phyloP scores from a whole-genome alignment of 768 basidiomycete species.

The Pleurotus eryngii region DNA sequence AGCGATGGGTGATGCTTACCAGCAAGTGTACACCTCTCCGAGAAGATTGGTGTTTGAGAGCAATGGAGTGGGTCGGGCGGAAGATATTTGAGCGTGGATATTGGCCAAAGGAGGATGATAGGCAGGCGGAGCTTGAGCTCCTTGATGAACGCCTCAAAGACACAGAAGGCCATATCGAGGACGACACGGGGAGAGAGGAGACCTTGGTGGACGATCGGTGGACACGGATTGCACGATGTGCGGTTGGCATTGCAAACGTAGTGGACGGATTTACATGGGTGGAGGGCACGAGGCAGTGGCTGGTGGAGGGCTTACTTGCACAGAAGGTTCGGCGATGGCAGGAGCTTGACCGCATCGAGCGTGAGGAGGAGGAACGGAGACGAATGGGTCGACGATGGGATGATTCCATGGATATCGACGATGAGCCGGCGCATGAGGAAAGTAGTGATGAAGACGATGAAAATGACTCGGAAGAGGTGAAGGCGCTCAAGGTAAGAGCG shows the following conservation, averaged over 20 bases:
- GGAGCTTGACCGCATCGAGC: slow-evolving; percentile 64
- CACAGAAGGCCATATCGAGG: slow-evolving; percentile 81
- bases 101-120: slow-evolving; percentile 81
- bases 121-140: slow-evolving; percentile 73
- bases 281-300: slow-evolving; percentile 58
- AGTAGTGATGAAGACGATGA: slow-evolving; percentile 56
- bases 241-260: slow-evolving; percentile 58
- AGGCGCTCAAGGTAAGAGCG: slow-evolving; percentile 68
- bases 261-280: slow-evolving; percentile 78
- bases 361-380: slow-evolving; percentile 65
- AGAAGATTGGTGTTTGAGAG: slow-evolving; percentile 95
- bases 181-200: slow-evolving; percentile 58
- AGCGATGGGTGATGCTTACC: slow-evolving; percentile 67
- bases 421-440: slow-evolving; percentile 50
- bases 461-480: slow-evolving; percentile 69
- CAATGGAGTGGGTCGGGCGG: slow-evolving; percentile 94
- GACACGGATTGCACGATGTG: slow-evolving; percentile 71
- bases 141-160: slow-evolving; percentile 60
- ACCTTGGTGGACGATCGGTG: slow-evolving; percentile 44
- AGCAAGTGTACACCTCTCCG: slow-evolving; percentile 68
- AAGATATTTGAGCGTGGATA: slow-evolving; percentile 91
- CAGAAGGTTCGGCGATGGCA: slow-evolving; percentile 70
- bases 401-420: slow-evolving; percentile 73
- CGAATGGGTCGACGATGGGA: slow-evolving; percentile 59
- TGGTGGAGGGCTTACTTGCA: slow-evolving; percentile 58